Evolutionary conservation across 2,329 filamentous ascomycete genomes (phyloP), one percentile per base, ranked within the genome.

Genomic region (Camillea tinctor): DNA sequence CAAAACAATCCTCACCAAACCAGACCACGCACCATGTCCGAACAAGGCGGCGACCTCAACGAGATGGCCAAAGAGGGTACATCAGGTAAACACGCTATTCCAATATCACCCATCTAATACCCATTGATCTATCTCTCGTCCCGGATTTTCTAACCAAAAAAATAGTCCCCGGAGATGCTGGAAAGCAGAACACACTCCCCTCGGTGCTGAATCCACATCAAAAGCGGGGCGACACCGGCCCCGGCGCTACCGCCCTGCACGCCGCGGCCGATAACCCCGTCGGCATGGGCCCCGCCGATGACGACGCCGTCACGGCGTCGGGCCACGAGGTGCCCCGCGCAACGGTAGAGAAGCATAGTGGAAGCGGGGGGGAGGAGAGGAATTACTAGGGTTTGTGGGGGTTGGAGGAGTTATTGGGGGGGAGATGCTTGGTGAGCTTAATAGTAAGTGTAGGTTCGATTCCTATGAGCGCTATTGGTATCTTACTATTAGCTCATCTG

Each of bases 21-120:
- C 52, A 51, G 19, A 22, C 21, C 36, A 66, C 59, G 20, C 36
- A 66, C 60, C 51, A 69, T 66, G 62, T 62, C 66, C 7, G 67
- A 68, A 50, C 54, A 66, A 61, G 66, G 68, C 22, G 64, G 64
- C 8, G 64, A 67, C 57, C 64, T 69, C 20, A 60, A n/a, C 40
- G 52, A 69, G 13, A 66, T 68, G 63, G 66, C 68, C 50, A 68
- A 69, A 26, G 64, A 69, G 17, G 68, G 66, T 54, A 69, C 66
- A 2, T 66, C 56, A 40, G 60, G 66, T 68, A 21, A 60, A 63
- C 58, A 21, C 8, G 7, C 13, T 13, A n/a, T 17, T 19, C 13
- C 7, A 11, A 7, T 17, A 6, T 49, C 44, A 49, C 17, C 44
- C 44, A 2, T 49, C 17, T 20, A 49, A 3, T 49, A 19, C 20